Conservation (phyloP, 2,329 filamentous ascomycete genomes). For the Orbilia quercus region DNA sequence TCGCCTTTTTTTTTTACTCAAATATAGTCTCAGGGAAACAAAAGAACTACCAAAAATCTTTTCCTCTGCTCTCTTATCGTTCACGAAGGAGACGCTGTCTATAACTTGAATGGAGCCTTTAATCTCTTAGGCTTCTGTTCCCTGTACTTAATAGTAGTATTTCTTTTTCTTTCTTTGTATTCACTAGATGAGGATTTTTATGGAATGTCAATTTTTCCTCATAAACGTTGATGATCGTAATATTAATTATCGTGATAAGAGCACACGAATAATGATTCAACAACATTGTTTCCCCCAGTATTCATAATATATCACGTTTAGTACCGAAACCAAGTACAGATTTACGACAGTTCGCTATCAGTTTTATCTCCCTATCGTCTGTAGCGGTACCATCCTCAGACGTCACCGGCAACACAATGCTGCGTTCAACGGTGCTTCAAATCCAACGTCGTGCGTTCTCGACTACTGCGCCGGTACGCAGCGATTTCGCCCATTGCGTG, state of each 20-base stretch:
- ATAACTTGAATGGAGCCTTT: slow-evolving; percentile 15
- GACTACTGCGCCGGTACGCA: slow-evolving; percentile 59
- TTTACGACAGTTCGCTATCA: no score
- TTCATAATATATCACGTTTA: no score
- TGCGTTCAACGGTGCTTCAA: slow-evolving; percentile 38
- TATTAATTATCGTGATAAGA: no score
- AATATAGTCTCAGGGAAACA: slow-evolving; percentile 41
- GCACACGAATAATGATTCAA: no score
- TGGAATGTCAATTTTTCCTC: slow-evolving; percentile 50
- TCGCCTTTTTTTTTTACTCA: slow-evolving; percentile 43
- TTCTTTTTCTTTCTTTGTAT: slow-evolving; percentile 30
- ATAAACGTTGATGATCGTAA: neutral
- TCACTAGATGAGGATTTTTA: slow-evolving; percentile 56
- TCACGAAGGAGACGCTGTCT: slow-evolving; percentile 13
- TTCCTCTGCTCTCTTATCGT: slow-evolving; percentile 19
- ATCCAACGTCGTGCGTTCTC: slow-evolving; percentile 60
- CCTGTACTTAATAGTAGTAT: slow-evolving; percentile 35
- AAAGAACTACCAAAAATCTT: slow-evolving; percentile 15
- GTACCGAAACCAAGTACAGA: no score
- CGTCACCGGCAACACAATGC: slow-evolving; percentile 42
- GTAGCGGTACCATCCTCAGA: neutral
- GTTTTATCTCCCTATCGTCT: neutral
- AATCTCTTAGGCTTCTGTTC: slow-evolving; percentile 4
- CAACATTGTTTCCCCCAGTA: no score
- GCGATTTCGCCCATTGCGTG: slow-evolving; percentile 63